Base-by-base conservation (phyloP, 495 filamentous ascomycete genomes). In the Penicillium malachiteum region DNA sequence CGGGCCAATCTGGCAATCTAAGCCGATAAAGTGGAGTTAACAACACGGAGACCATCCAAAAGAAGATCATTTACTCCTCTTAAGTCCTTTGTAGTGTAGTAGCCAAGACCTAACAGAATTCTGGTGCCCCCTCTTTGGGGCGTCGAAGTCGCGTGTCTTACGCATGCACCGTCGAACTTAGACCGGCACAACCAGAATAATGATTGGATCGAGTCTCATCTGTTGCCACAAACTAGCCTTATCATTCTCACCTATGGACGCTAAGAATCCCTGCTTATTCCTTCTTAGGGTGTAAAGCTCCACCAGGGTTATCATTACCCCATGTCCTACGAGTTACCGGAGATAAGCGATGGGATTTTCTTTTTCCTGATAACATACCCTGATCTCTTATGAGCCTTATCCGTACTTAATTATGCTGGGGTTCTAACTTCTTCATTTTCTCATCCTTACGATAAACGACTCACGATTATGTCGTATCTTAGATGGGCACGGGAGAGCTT, bases 401-500 rank as follows among this genome's bases (percentile, higher is more conserved):
- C 21, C 45, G 13, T 34, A 16, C 45, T 34, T 33, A 26, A 13
- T 48, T 30, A 26, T 33, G 7, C 26, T 31, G 16, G 7, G 9
- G 7, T 35, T n/a, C 13, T 34, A 14, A 14, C 0, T 17, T 37
- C 14, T 42, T 17, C 3, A 1, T 7, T 42, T n/a, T 42, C 14
- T n/a, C n/a, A n/a, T n/a, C n/a, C n/a, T 3, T 17, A n/a, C 6
- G 10, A 18, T 42, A 14, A 5, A 3, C 8, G 11, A 21, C 9
- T 2, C 17, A 12, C 35, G 17, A 50, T 21, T 7, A 50, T 50
- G 48, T 39, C 35, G 26, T 41, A 39, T 31, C 11, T 50, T 11
- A 37, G 26, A 50, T 16, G 37, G 48, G 12, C 21, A 8, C 48
- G 21, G 37, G 37, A 50, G 34, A 41, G 48, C 48, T 3, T 50